These are phyloP conservation scores for Cornus kousa DNA, from an alignment of 148 eudicot species.

Conservation along the genomic window DNA sequence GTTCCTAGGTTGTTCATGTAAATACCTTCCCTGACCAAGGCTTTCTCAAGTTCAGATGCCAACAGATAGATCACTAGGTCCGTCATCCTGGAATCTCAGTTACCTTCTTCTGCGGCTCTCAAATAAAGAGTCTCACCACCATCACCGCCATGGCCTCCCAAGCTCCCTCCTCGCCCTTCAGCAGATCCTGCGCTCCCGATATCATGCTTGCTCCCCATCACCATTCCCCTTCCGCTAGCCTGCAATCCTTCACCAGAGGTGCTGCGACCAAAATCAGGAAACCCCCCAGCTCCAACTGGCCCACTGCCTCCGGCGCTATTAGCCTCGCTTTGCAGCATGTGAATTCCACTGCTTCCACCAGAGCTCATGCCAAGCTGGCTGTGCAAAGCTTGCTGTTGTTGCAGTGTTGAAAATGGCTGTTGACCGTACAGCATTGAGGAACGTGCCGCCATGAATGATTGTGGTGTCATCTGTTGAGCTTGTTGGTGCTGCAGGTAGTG, in stretches of 20 bases:
- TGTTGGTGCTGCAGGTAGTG: slow-evolving; percentile 86
- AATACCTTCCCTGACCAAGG: slow-evolving; percentile 12
- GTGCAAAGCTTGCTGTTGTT: slow-evolving; percentile 68
- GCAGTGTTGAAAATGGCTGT: slow-evolving; percentile 75
- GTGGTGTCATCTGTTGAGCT: slow-evolving; percentile 70
- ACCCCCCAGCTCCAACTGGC: slow-evolving; percentile 37
- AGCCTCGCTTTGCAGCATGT: slow-evolving; percentile 71
- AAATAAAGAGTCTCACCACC: slow-evolving; percentile 74
- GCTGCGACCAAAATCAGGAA: slow-evolving; percentile 54
- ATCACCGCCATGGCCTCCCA: slow-evolving; percentile 33
- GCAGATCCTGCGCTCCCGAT: slow-evolving; percentile 36
- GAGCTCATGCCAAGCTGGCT: slow-evolving; percentile 73
- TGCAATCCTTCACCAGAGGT: slow-evolving; percentile 11
- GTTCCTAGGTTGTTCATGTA: background rate
- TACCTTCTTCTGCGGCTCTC: slow-evolving; percentile 72
- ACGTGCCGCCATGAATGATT: slow-evolving; percentile 88
- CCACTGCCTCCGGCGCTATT: slow-evolving; percentile 35
- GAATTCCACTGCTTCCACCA: slow-evolving; percentile 55
- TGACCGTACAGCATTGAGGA: slow-evolving; percentile 83
- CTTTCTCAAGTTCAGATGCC: slow-evolving; percentile 3
- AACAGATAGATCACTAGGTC: background rate
- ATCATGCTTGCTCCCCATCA: slow-evolving; percentile 52
- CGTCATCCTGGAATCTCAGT: slow-evolving; percentile 19
- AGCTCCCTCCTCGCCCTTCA: slow-evolving; percentile 44
- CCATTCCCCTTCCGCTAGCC: slow-evolving; percentile 14